phyloP scores from a whole-genome alignment of 306 rosid species.

The Senna siamea region DNA sequence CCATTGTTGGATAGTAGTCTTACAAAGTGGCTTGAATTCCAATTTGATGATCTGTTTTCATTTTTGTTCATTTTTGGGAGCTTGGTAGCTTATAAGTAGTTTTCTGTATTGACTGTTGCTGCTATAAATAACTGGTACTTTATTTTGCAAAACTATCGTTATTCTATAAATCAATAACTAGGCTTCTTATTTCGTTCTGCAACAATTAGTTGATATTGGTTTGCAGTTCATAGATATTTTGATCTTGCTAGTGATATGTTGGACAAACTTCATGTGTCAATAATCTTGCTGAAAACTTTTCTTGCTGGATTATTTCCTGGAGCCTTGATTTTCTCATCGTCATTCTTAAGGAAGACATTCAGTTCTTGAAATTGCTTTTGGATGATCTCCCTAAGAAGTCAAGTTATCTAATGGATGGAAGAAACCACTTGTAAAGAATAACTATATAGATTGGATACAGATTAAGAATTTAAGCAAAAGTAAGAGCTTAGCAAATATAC shows the following conservation, averaged over 20 bases:
- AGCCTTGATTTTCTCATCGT: background rate
- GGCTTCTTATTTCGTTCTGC: background rate
- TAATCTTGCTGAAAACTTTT: background rate
- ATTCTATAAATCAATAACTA: background rate
- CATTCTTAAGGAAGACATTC: background rate
- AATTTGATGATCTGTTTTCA: constrained; percentile 3
- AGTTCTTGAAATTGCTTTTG: background rate
- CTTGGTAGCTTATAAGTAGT: background rate
- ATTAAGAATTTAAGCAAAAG: background rate
- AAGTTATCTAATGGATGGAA: background rate
- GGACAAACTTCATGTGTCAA: background rate
- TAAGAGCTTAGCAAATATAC: background rate
- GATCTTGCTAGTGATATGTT: background rate
- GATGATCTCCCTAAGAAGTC: background rate
- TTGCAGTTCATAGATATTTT: background rate
- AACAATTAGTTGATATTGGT: background rate
- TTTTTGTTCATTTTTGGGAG: background rate
- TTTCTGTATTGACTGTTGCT: background rate
- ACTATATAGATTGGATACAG: background rate
- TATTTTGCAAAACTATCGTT: background rate
- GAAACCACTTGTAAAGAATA: background rate
- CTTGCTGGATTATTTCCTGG: background rate
- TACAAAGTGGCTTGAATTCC: background rate
- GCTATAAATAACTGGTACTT: background rate
- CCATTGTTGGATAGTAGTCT: background rate